These are phyloP conservation scores for Diplodia scrobiculata DNA, from an alignment of 2,329 filamentous ascomycete genomes.

Conservation along the genomic window DNA sequence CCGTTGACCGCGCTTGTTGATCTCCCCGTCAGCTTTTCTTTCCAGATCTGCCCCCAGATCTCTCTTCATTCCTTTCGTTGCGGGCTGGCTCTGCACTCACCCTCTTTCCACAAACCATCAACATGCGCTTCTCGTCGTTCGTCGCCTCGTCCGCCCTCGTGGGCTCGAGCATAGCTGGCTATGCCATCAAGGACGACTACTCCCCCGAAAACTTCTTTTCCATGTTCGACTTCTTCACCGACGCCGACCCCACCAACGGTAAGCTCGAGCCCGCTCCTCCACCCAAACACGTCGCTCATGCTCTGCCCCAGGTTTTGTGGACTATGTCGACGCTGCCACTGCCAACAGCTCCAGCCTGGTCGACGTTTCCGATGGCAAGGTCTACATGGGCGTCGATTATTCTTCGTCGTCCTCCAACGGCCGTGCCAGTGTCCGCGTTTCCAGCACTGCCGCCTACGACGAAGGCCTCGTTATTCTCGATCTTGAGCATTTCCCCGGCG, in stretches of 20 bases:
- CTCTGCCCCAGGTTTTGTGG: constrained; percentile 39
- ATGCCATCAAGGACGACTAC: constrained; percentile 33
- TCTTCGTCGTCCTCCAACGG: constrained; percentile 45
- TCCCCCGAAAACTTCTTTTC: constrained; percentile 40
- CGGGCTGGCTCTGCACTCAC: constrained; percentile 15
- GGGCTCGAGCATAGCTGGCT: constrained; percentile 44
- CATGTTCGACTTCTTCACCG: constrained; percentile 44
- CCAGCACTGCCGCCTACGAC: constrained; percentile 52
- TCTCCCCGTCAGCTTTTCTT: constrained; percentile 14
- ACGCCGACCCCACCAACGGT: constrained; percentile 51
- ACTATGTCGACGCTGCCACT: constrained; percentile 46
- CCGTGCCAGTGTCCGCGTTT: constrained; percentile 52
- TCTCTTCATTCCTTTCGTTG: constrained; percentile 5
- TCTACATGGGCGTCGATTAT: constrained; percentile 53
- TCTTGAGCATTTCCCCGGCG: constrained; percentile 55
- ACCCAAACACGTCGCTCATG: constrained; percentile 32
- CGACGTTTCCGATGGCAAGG: constrained; percentile 39
- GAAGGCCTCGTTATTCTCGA: constrained; percentile 54
- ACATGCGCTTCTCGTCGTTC: constrained; percentile 43
- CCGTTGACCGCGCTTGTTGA: constrained; percentile 28
- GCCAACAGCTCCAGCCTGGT: constrained; percentile 49
- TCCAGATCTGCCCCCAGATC: constrained; percentile 3
- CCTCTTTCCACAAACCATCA: constrained; percentile 32
- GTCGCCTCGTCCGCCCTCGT: constrained; percentile 42
- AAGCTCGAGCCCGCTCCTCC: constrained; percentile 31